Evolutionary conservation across 2,329 filamentous ascomycete species (phyloP), one percentile per base, ranked within the genome.

Genomic region (Sordariomycetes sp.): DNA sequence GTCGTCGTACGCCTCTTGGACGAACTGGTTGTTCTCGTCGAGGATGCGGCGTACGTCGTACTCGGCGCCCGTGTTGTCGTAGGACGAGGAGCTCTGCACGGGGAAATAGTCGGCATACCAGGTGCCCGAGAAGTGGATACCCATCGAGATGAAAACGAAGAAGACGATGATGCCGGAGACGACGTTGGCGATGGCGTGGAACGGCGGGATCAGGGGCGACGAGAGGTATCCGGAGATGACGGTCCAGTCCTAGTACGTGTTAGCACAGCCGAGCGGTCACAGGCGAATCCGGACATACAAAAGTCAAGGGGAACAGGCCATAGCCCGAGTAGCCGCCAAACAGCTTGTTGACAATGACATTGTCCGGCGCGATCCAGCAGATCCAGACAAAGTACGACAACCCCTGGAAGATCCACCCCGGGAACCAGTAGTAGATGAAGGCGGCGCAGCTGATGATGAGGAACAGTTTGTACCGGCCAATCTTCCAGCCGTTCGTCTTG

Each of bases 311-410:
- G 28, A 86, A 72, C 13, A 87, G 68, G 0, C 79, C 81, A 4
- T 86, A 69, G 0, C 84, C 83, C 6, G 78, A 78, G 57, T 74
- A 74, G 6, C 80, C 81, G 3, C 84, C 84, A 59, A 86, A 86
- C 7, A 87, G 64, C 64, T 86, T 82, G 65, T 87, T 87, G 59
- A 86, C 69, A 15, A 81, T 67, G 2, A 80, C 70, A 60, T 79
- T 84, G 36, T 82, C 73, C 2, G 84, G 84, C 10, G 76, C 77
- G 61, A 83, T 80, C 81, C 83, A 85, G 39, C 77, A 79, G 12
- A 78, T 70, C 68, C 80, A 85, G 32, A 79, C 78, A 64, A 85
- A 85, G 36, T 77, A 76, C 39, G 78, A 81, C 4, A 86, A 70
- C 54, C 80, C 82, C 56, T 80, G 80, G 59, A 81, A 83, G 50